Conservation (phyloP, 176 grass and related monocot genomes). For the Triticum aestivum region DNA sequence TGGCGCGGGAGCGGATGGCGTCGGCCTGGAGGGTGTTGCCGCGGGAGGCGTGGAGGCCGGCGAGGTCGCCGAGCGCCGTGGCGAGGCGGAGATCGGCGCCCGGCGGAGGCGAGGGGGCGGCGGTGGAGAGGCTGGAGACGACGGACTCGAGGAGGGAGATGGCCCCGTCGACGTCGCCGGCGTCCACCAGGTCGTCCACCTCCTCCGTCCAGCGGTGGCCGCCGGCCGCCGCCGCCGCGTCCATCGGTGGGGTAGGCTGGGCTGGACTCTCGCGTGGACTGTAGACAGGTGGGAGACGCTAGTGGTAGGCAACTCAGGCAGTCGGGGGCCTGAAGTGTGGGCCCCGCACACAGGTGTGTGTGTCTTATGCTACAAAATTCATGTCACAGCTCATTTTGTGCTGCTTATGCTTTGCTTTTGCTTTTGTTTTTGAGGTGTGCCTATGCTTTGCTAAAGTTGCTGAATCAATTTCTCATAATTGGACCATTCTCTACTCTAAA, state of each 20-base stretch:
- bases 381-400: too few relatives aligned
- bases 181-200: conserved; percentile 72
- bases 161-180: conserved; percentile 63
- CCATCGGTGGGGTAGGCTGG: conserved; percentile 14
- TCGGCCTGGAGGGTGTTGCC: conserved; percentile 66
- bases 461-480: too few relatives aligned
- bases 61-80: conserved; percentile 73
- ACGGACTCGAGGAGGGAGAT: conserved; percentile 70
- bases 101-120: conserved; percentile 7
- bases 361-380: background rate
- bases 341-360: background rate
- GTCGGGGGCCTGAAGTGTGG: background rate
- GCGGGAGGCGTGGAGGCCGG: conserved; percentile 61
- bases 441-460: too few relatives aligned
- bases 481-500: too few relatives aligned
- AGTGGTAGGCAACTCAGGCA: background rate
- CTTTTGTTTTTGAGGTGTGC: too few relatives aligned
- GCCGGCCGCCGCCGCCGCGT: background rate
- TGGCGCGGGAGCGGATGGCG: conserved; percentile 65
- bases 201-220: conserved; percentile 67
- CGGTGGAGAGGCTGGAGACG: conserved; percentile 39
- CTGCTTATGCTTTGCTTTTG: too few relatives aligned
- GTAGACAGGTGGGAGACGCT: background rate
- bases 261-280: background rate
- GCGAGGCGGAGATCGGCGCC: conserved; percentile 48